Percentiles rank a stretch among this genome's conserved stretches.
phyloP scores from a whole-genome alignment of 2,329 filamentous ascomycete genomes.

The Xylaria sp. region DNA sequence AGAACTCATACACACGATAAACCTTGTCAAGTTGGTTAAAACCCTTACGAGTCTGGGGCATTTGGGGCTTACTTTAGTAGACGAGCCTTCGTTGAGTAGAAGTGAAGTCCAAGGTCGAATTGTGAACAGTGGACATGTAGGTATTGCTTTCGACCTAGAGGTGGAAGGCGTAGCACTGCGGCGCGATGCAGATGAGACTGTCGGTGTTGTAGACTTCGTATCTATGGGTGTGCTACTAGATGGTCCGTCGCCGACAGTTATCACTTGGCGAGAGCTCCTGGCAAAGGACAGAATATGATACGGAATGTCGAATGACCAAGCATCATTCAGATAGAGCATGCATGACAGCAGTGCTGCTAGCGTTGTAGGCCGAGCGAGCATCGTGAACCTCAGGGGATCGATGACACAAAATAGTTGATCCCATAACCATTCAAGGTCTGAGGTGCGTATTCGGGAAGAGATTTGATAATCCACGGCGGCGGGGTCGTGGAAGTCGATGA shows the following conservation, averaged over 20 bases:
- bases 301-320: slow-evolving; percentile 72
- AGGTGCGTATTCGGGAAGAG: slow-evolving; percentile 50
- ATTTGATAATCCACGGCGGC: slow-evolving; percentile 46
- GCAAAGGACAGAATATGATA: slow-evolving; percentile 69
- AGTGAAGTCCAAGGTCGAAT: slow-evolving; percentile 73
- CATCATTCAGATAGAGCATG: slow-evolving; percentile 65
- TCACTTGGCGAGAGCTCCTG: slow-evolving; percentile 39
- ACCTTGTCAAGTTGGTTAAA: slow-evolving; percentile 21
- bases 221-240: not conserved
- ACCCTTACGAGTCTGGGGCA: not conserved
- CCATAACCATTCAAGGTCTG: slow-evolving; percentile 62
- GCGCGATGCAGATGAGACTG: slow-evolving; percentile 1
- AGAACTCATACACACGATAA: slow-evolving; percentile 78
- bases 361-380: slow-evolving; percentile 70
- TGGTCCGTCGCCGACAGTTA: not conserved
- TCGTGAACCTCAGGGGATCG: slow-evolving; percentile 63
- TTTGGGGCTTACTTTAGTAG: slow-evolving; percentile 62
- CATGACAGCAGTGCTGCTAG: slow-evolving; percentile 70
- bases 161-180: slow-evolving; percentile 20
- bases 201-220: slow-evolving; percentile 6
- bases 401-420: slow-evolving; percentile 63
- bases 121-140: slow-evolving; percentile 61
- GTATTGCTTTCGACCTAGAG: slow-evolving; percentile 28
- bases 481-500: slow-evolving; percentile 52
- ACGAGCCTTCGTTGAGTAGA: slow-evolving; percentile 80